Percentiles rank a stretch among this genome's conserved stretches.
phyloP scores from a whole-genome alignment of 2,329 filamentous ascomycete genomes.

The Colletotrichum ledebouriae region DNA sequence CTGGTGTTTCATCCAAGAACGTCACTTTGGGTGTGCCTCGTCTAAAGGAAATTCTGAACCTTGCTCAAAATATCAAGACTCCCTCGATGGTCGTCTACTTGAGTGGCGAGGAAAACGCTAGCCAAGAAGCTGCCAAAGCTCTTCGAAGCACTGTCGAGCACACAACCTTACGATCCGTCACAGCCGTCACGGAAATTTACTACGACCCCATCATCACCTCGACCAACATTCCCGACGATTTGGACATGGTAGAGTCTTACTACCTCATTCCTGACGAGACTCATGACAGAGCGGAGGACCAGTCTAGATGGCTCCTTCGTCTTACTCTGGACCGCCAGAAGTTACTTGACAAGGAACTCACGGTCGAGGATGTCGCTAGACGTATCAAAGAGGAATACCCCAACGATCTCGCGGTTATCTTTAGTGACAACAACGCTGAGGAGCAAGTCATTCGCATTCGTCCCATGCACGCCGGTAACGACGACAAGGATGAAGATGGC shows the following conservation, averaged over 20 bases:
- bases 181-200: slow-evolving; percentile 93
- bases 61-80: slow-evolving; percentile 98
- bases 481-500: slow-evolving; percentile 78
- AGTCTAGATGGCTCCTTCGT: slow-evolving; percentile 96
- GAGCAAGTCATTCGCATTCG: slow-evolving; percentile 95
- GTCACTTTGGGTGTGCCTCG: slow-evolving; percentile 98
- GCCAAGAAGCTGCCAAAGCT: slow-evolving; percentile 85
- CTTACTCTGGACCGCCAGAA: slow-evolving; percentile 94
- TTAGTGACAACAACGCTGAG: slow-evolving; percentile 98
- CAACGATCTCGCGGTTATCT: slow-evolving; percentile 89
- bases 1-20: slow-evolving; percentile 99
- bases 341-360: slow-evolving; percentile 93
- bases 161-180: slow-evolving; percentile 92
- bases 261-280: slow-evolving; percentile 91
- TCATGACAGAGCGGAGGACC: slow-evolving; percentile 72
- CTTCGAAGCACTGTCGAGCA: slow-evolving; percentile 93
- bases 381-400: slow-evolving; percentile 92
- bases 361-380: slow-evolving; percentile 89
- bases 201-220: slow-evolving; percentile 92
- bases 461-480: slow-evolving; percentile 77
- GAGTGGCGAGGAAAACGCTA: slow-evolving; percentile 67
- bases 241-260: slow-evolving; percentile 96
- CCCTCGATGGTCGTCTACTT: slow-evolving; percentile 96
- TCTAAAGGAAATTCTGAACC: slow-evolving; percentile 99
- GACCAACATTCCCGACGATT: slow-evolving; percentile 88